Evolutionary conservation across 495 filamentous ascomycete species (phyloP).

Genomic region (Neurospora pannonica): DNA sequence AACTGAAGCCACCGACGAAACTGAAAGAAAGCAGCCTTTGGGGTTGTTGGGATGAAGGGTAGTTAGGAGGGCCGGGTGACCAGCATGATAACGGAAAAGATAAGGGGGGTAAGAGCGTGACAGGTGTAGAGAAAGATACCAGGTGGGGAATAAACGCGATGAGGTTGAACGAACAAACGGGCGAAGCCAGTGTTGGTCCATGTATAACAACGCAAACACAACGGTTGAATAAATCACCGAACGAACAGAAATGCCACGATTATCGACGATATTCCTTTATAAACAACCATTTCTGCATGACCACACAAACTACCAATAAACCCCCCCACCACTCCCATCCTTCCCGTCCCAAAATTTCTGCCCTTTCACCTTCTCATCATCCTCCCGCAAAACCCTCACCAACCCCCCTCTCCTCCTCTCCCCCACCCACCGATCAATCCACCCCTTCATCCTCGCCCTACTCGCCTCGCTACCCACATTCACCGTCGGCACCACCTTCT

Average conservation of each 20-base stretch:
- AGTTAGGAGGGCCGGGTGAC: too few relatives aligned
- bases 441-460: slow-evolving; percentile 78
- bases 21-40: too few relatives aligned
- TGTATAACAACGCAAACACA: background rate
- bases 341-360: slow-evolving; percentile 32
- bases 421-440: slow-evolving; percentile 80
- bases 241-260: background rate
- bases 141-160: background rate
- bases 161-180: background rate
- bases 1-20: background rate
- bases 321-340: slow-evolving; percentile 31
- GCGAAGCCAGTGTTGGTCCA: background rate
- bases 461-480: slow-evolving; percentile 62
- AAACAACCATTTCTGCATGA: too few relatives aligned
- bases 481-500: slow-evolving; percentile 85
- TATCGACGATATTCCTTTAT: too few relatives aligned
- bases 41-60: too few relatives aligned
- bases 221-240: too few relatives aligned
- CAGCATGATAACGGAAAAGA: too few relatives aligned
- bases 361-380: slow-evolving; percentile 11
- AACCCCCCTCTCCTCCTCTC: slow-evolving; percentile 76
- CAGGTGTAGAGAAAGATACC: background rate
- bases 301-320: too few relatives aligned
- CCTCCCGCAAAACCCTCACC: slow-evolving; percentile 39
- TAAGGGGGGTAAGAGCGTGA: too few relatives aligned